Conservation (phyloP, 1,284 basidiomycete species). For the Ganoderma sp. region DNA sequence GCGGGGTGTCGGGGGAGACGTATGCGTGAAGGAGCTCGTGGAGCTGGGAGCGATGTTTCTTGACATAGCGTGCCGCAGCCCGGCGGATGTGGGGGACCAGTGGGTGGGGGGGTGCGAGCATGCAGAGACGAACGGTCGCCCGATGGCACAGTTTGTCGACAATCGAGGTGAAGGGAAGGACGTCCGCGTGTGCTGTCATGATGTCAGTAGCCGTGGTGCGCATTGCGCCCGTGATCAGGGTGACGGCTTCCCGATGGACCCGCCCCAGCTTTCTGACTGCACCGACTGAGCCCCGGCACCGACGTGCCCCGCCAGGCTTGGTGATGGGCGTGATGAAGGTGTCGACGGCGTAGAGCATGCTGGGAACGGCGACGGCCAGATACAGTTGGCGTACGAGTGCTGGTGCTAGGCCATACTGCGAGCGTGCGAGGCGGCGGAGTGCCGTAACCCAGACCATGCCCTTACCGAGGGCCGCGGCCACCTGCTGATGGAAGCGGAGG, state of each 20-base stretch:
- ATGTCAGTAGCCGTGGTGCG: constrained; percentile 41
- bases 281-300: constrained; percentile 24
- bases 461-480: constrained; percentile 38
- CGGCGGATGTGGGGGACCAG: constrained; percentile 29
- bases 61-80: constrained; percentile 23
- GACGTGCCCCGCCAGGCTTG: constrained; percentile 15
- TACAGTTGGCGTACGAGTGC: constrained; percentile 31
- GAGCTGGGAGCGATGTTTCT: constrained; percentile 28
- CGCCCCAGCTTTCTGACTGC: constrained; percentile 23
- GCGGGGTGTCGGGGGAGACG: not conserved
- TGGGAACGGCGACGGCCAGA: constrained; percentile 40
- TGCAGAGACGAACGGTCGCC: constrained; percentile 40
- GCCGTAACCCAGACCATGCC: constrained; percentile 34
- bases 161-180: constrained; percentile 40
- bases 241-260: constrained; percentile 43
- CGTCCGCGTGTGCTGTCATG: constrained; percentile 41
- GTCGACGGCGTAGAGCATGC: constrained; percentile 45
- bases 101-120: constrained; percentile 43
- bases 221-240: constrained; percentile 44
- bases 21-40: constrained; percentile 34
- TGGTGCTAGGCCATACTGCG: constrained; percentile 11
- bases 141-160: constrained; percentile 38
- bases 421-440: constrained; percentile 35
- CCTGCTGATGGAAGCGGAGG: constrained; percentile 44
- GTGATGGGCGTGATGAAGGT: constrained; percentile 41